phyloP scores from a whole-genome alignment of 2,329 filamentous ascomycete species.

The Tolypocladium amazonense region DNA sequence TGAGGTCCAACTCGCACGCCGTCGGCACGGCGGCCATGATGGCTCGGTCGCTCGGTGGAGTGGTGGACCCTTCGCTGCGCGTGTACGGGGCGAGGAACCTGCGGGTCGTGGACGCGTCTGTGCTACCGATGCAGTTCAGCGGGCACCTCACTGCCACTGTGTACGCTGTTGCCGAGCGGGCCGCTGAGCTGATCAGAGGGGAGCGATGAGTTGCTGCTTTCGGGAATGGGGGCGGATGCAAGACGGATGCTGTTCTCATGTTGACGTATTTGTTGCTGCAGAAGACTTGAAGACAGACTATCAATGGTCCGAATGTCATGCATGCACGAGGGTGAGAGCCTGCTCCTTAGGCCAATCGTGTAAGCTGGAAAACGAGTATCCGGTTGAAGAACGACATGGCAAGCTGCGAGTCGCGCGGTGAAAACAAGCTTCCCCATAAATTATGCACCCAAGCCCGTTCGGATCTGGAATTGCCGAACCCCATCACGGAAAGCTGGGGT shows the following conservation, averaged over 20 bases:
- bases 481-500: not conserved
- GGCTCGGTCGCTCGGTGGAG: conserved; percentile 34
- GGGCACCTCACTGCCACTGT: conserved; percentile 7
- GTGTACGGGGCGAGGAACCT: conserved; percentile 25
- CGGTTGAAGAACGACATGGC: not conserved
- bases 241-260: not conserved
- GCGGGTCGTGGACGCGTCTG: conserved; percentile 9
- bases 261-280: too few species aligned
- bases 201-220: not conserved
- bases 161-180: conserved; percentile 9
- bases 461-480: not conserved
- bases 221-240: not conserved
- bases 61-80: conserved; percentile 33
- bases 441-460: too few species aligned
- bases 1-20: conserved; percentile 29
- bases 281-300: not conserved
- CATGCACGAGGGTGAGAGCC: not conserved
- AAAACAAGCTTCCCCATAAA: not conserved
- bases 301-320: not conserved
- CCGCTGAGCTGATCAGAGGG: conserved; percentile 4
- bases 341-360: not conserved
- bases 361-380: not conserved
- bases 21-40: conserved; percentile 41
- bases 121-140: conserved; percentile 9
- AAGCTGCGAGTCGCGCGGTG: not conserved